These are phyloP conservation scores for Botrytis hyacinthi DNA, from an alignment of 2,329 filamentous ascomycete genomes.

Conservation along the genomic window DNA sequence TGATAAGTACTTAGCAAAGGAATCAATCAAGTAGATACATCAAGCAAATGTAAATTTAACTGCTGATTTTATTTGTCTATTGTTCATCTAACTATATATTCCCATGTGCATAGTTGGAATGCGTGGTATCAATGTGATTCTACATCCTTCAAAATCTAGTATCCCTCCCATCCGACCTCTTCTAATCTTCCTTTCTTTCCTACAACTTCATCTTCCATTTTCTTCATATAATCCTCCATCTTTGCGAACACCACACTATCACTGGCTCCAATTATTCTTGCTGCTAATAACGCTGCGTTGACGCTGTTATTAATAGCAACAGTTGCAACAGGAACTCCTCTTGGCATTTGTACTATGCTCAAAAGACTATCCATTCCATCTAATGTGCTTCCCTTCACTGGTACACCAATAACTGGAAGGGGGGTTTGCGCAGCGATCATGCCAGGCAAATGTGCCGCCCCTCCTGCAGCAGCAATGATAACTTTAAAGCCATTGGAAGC, in stretches of 20 bases:
- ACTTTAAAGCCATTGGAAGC: conserved; percentile 33
- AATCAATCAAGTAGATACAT: neutral
- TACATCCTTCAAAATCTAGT: conserved; percentile 37
- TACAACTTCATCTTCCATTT: conserved; percentile 64
- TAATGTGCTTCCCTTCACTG: conserved; percentile 69
- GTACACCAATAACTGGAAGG: conserved; percentile 74
- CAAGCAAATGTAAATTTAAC: neutral
- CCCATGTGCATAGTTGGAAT: neutral
- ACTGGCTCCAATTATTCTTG: conserved; percentile 61
- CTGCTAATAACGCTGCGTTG: conserved; percentile 71
- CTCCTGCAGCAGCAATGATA: conserved; percentile 61
- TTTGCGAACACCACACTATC: conserved; percentile 55
- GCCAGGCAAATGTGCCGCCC: conserved; percentile 53
- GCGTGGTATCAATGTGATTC: neutral
- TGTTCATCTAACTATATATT: neutral
- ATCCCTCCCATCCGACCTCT: conserved; percentile 55
- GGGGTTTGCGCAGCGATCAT: conserved; percentile 22
- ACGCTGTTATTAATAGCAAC: conserved; percentile 79
- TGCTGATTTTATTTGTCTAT: neutral
- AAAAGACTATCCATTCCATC: conserved; percentile 59
- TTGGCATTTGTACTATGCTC: conserved; percentile 76
- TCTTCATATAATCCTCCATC: conserved; percentile 59
- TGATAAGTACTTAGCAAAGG: conserved; percentile 2
- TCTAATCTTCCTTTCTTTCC: conserved; percentile 58
- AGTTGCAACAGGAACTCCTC: conserved; percentile 70